Conservation (phyloP, 2,329 filamentous ascomycete genomes). For the Pochonia chlamydosporia region DNA sequence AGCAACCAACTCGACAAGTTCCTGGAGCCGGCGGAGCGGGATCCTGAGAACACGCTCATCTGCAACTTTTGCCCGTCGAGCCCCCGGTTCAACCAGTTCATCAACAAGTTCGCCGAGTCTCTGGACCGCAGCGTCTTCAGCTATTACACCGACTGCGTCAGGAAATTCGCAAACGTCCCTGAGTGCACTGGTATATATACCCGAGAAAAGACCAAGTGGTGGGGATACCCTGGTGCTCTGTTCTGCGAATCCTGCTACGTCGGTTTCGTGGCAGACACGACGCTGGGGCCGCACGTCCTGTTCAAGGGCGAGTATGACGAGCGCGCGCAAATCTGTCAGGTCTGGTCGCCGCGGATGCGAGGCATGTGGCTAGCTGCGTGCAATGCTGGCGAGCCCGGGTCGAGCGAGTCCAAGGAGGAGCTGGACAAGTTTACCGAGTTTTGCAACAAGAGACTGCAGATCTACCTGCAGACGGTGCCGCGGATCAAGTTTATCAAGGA, state of each 20-base stretch:
- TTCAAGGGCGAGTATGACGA: conserved; percentile 20
- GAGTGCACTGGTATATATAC: conserved; percentile 23
- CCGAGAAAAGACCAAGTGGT: conserved; percentile 23
- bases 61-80: conserved; percentile 24
- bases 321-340: conserved; percentile 24
- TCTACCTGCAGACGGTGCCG: conserved; percentile 23
- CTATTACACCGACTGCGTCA: conserved; percentile 21
- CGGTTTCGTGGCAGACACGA: conserved; percentile 21
- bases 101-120: conserved; percentile 21
- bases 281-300: conserved; percentile 17
- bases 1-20: conserved; percentile 20
- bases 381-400: conserved; percentile 18
- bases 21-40: conserved; percentile 19
- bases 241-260: conserved; percentile 29
- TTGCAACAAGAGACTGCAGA: conserved; percentile 17
- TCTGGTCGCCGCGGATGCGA: conserved; percentile 35
- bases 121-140: conserved; percentile 26
- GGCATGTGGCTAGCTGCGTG: conserved; percentile 24
- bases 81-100: conserved; percentile 19
- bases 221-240: conserved; percentile 26
- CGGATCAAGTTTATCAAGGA: conserved; percentile 20
- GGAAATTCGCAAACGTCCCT: conserved; percentile 20
- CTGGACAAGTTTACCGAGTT: conserved; percentile 23
- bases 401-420: conserved; percentile 16
- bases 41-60: conserved; percentile 14